Evolutionary conservation across 208 protist genomes (phyloP).

Genomic region (Trypanosoma avium): DNA sequence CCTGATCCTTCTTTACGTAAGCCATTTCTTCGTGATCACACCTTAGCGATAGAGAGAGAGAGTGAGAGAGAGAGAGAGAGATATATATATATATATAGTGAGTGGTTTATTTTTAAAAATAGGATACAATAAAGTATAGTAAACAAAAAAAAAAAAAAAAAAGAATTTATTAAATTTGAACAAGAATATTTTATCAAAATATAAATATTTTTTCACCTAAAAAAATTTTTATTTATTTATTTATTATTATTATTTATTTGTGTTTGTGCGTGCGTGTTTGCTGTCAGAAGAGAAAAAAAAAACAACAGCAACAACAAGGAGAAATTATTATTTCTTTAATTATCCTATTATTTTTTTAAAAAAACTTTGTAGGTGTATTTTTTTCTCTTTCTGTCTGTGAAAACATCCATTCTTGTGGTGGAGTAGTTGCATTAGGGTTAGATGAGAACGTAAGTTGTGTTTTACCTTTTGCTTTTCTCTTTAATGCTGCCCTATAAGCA

Average conservation of each 20-base stretch:
- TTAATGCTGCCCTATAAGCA: conserved; percentile 50
- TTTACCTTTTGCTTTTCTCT: conserved; percentile 30
- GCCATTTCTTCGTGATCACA: conserved; percentile 82
- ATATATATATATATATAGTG: not conserved
- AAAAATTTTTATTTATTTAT: too few relatives aligned
- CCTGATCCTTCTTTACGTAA: conserved; percentile 76
- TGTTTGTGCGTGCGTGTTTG: not conserved
- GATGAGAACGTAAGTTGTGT: conserved; percentile 19
- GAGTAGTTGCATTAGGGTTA: conserved; percentile 14
- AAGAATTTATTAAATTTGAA: too few relatives aligned
- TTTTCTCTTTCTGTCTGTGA: conserved; percentile 34
- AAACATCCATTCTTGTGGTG: conserved; percentile 60
- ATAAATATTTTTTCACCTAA: too few relatives aligned
- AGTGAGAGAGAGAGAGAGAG: conserved; percentile 4
- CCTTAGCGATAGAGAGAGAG: conserved; percentile 17
- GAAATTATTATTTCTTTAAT: too few relatives aligned
- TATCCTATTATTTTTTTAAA: conserved; percentile 8
- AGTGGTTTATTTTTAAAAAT: too few relatives aligned
- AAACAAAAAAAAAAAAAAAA: not conserved
- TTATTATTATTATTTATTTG: too few relatives aligned
- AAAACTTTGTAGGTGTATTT: conserved; percentile 16
- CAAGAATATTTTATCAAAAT: too few relatives aligned
- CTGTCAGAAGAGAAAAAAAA: conserved; percentile 15
- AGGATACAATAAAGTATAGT: not conserved
- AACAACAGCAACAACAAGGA: not conserved